Conservation (phyloP, 495 filamentous ascomycete genomes). For the Aspergillus conjunctus region DNA sequence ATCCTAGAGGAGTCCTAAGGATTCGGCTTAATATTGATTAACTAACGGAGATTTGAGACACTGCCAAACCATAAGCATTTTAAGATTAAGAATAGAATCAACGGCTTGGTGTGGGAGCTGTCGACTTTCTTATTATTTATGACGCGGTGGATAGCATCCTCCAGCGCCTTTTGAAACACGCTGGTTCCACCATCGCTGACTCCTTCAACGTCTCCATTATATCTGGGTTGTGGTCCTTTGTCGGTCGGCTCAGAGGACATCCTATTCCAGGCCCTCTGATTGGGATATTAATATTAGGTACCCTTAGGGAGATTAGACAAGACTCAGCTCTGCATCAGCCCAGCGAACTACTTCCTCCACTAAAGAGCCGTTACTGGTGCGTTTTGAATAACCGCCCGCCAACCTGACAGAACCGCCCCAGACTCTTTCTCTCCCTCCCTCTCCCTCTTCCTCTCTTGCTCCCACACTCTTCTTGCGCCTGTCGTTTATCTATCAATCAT, state of each 20-base stretch:
- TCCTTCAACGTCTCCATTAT: conserved; percentile 18
- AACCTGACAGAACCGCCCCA: conserved; percentile 6
- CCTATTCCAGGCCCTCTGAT: conserved; percentile 14
- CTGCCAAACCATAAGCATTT: not conserved
- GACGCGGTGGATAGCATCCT: conserved; percentile 1
- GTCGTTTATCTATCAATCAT: not conserved
- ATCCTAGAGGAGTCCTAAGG: too few relatives aligned
- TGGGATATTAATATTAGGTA: conserved; percentile 12
- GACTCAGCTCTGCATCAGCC: not conserved
- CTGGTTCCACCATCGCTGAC: conserved; percentile 21
- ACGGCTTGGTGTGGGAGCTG: not conserved
- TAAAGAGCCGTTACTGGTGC: not conserved
- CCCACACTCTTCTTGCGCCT: not conserved
- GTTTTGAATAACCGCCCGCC: conserved; percentile 10
- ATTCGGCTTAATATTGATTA: too few relatives aligned
- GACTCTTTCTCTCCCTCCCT: conserved; percentile 20
- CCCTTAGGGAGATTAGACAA: not conserved
- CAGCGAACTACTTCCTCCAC: not conserved
- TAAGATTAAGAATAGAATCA: not conserved
- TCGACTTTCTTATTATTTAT: not conserved
- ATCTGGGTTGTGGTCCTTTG: not conserved
- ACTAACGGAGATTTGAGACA: too few relatives aligned
- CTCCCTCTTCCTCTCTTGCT: conserved; percentile 14
- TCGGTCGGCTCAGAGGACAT: not conserved
- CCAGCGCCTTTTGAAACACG: conserved; percentile 28